Evolutionary conservation across 2,329 filamentous ascomycete genomes (phyloP), one percentile per base, ranked within the genome.

Genomic region (Teratosphaeria destructans): DNA sequence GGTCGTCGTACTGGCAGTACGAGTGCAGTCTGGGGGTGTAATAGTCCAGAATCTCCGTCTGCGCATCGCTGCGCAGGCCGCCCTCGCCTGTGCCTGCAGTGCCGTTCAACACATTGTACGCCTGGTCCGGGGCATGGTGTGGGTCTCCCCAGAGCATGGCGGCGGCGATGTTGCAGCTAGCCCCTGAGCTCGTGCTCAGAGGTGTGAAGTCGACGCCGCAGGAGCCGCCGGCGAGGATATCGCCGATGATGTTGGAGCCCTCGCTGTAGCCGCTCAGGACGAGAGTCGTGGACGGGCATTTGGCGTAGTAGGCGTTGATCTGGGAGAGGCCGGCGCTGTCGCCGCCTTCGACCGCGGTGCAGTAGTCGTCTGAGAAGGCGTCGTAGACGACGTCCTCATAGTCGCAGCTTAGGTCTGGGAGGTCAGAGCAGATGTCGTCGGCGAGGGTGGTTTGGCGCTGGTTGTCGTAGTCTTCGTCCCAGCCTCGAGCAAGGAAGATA

Each of bases 211-310:
- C 70, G 52, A 70, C 71, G 5, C 75, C 71, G 5, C 75, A 62
- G 29, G 76, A 67, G 60, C 75, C 69, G 19, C 74, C 61, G 32
- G 63, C 61, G 2, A 68, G 54, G 29, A 67, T 58, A 16, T 66
- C 59, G 7, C 63, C 63, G 8, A 60, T 62, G 12, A 78, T 68
- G 2, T 76, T 74, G 1, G 68, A 72, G 54, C 76, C 76, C 60
- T 78, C 73, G 1, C 73, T 75, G 62, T 76, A 78, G 0, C 76
- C 76, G 60, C 72, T 74, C 34, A 78, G 57, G 6, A 78, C 74
- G 12, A 78, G 70, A 61, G 72, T 75, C 26, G 74, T 61, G 43
- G 75, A 62, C 16, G 76, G 76, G 59, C 76, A 79, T 16, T 67
- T 66, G 63, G 72, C 65, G 63, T 58, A 37, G 71, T 78, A 78